phyloP scores from a whole-genome alignment of 2,329 filamentous ascomycete genomes.

The Alternaria hordeiaustralica region DNA sequence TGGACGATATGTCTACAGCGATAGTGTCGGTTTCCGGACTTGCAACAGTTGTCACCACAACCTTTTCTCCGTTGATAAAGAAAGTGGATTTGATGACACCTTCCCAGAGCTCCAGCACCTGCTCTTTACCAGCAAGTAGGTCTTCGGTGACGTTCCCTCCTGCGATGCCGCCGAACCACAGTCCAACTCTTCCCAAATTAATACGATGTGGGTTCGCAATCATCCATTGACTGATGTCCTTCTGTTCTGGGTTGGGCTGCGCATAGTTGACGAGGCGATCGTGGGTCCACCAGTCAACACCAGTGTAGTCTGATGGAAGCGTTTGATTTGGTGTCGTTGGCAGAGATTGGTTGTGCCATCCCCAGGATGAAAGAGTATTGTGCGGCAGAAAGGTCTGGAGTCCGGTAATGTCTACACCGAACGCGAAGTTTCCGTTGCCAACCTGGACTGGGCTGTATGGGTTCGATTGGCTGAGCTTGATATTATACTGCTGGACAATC shows the following conservation, averaged over 20 bases:
- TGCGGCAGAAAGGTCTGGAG: conserved; percentile 55
- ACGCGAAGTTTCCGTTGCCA: conserved; percentile 58
- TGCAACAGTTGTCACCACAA: conserved; percentile 55
- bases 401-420: conserved; percentile 56
- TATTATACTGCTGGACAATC: conserved; percentile 52
- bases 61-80: conserved; percentile 47
- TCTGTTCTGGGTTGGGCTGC: conserved; percentile 51
- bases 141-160: conserved; percentile 51
- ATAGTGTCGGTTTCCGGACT: conserved; percentile 57
- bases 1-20: conserved; percentile 53
- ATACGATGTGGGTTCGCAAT: conserved; percentile 61
- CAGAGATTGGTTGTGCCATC: conserved; percentile 55
- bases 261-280: conserved; percentile 53
- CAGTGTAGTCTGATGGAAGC: conserved; percentile 48
- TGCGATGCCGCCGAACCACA: conserved; percentile 55
- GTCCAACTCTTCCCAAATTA: conserved; percentile 58
- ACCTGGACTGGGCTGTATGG: conserved; percentile 60
- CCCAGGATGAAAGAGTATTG: conserved; percentile 54
- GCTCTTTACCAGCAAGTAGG: conserved; percentile 49
- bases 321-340: conserved; percentile 49
- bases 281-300: conserved; percentile 55
- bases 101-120: conserved; percentile 58
- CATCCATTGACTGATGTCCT: conserved; percentile 59
- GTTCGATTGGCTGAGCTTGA: conserved; percentile 57
- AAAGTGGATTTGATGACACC: conserved; percentile 56